Conservation (phyloP, 2,329 filamentous ascomycete genomes). For the Fusarium devonianum region DNA sequence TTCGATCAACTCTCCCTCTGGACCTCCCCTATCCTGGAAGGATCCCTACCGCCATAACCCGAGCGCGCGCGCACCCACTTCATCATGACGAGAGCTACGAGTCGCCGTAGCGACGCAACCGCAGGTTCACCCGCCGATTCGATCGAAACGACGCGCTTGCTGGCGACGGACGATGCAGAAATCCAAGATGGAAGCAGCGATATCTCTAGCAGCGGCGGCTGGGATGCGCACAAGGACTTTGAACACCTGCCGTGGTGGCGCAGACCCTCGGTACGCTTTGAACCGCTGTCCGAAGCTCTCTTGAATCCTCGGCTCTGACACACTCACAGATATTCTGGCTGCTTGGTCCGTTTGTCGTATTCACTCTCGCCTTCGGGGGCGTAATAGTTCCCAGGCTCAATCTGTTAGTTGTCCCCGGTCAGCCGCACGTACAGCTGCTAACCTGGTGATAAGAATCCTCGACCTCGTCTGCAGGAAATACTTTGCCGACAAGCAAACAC, state of each 20-base stretch:
- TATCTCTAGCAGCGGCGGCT: conserved; percentile 42
- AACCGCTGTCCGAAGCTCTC: not conserved
- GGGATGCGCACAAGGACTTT: conserved; percentile 65
- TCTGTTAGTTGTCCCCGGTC: too few relatives aligned
- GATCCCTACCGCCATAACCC: not conserved
- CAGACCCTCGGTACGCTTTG: conserved; percentile 63
- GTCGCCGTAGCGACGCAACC: conserved; percentile 6
- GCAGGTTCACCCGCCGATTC: conserved; percentile 14
- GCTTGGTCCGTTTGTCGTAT: conserved; percentile 79
- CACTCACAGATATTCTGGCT: conserved; percentile 77
- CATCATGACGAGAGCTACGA: conserved; percentile 18
- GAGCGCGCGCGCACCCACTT: not conserved
- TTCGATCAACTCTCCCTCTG: conserved; percentile 13
- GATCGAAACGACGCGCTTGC: conserved; percentile 50
- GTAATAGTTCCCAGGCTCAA: conserved; percentile 87
- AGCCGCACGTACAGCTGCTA: conserved; percentile 9
- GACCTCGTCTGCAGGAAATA: conserved; percentile 85
- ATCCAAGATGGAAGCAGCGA: conserved; percentile 13
- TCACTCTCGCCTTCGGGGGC: conserved; percentile 86
- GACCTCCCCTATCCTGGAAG: not conserved
- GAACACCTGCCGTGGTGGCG: conserved; percentile 67
- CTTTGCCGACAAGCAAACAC: conserved; percentile 70
- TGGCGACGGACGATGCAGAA: conserved; percentile 43
- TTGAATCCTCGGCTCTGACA: conserved; percentile 34
- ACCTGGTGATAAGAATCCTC: conserved; percentile 65